Conservation (phyloP, 2,329 filamentous ascomycete species). For the Gremmenia infestans region DNA sequence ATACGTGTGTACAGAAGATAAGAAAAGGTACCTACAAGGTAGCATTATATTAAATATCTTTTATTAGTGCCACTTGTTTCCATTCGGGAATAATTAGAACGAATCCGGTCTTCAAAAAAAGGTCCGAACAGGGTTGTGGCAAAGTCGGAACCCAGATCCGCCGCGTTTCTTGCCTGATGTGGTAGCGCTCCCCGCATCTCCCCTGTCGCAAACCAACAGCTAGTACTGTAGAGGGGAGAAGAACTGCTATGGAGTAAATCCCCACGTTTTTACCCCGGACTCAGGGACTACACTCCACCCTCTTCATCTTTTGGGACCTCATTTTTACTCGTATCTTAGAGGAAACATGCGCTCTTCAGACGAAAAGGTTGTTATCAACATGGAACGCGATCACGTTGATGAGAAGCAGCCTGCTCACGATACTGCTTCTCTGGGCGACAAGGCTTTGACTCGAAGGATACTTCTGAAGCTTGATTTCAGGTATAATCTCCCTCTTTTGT, state of each 20-base stretch:
- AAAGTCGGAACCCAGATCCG: too few species aligned
- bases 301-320: neutral
- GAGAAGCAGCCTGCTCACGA: constrained; percentile 5
- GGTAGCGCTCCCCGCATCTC: too few species aligned
- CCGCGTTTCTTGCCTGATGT: too few species aligned
- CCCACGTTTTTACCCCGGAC: neutral
- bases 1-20: too few species aligned
- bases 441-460: constrained; percentile 37
- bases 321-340: neutral
- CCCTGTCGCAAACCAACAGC: too few species aligned
- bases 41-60: too few species aligned
- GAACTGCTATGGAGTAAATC: neutral
- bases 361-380: constrained; percentile 5
- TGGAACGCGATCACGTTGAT: constrained; percentile 11
- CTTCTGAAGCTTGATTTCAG: constrained; percentile 51
- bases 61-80: too few species aligned
- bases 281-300: neutral
- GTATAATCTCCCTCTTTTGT: constrained; percentile 27
- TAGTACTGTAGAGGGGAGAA: too few species aligned
- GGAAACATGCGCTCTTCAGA: neutral
- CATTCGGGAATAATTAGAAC: too few species aligned
- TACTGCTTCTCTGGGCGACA: constrained; percentile 3
- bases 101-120: too few species aligned
- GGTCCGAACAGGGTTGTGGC: too few species aligned
- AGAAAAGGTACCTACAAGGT: too few species aligned